phyloP scores from a whole-genome alignment of 331 rosid species.

The Arachis monticola region DNA sequence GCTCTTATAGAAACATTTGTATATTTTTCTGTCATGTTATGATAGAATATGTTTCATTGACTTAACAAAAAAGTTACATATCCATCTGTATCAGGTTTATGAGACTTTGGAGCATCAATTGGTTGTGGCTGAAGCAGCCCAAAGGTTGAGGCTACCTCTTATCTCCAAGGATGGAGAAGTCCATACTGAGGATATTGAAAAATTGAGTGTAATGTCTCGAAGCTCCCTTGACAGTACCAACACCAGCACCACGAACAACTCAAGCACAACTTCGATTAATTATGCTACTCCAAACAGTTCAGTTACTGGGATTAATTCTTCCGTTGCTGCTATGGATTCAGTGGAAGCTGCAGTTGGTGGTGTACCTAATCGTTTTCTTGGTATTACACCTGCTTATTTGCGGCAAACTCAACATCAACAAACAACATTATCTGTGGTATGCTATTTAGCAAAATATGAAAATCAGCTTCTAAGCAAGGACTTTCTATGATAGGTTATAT shows the following conservation, averaged over 20 bases:
- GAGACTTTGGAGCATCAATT: constrained; percentile 88
- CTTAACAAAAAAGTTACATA: constrained; percentile 15
- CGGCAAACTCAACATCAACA: constrained; percentile 86
- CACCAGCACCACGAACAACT: constrained; percentile 58
- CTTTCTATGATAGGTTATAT: constrained; percentile 12
- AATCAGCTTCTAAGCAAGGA: constrained; percentile 18
- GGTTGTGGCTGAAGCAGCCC: constrained; percentile 94
- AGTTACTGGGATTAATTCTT: constrained; percentile 42
- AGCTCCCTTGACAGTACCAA: constrained; percentile 73
- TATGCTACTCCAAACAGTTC: constrained; percentile 66
- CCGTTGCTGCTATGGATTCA: constrained; percentile 53
- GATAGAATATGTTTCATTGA: constrained; percentile 6
- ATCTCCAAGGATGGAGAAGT: constrained; percentile 90
- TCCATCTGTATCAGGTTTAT: constrained; percentile 56
- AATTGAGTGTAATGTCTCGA: constrained; percentile 67
- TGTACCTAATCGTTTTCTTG: constrained; percentile 83
- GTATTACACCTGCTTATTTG: constrained; percentile 84
- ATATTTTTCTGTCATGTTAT: not conserved
- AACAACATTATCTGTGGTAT: constrained; percentile 68
- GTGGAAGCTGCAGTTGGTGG: constrained; percentile 85
- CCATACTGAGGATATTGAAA: constrained; percentile 86
- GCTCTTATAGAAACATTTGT: not conserved
- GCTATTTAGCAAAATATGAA: constrained; percentile 27
- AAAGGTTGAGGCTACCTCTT: constrained; percentile 87
- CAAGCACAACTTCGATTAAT: constrained; percentile 67